phyloP scores from a whole-genome alignment of 352 stramenopile species.

The Elongisporangium anandrum region DNA sequence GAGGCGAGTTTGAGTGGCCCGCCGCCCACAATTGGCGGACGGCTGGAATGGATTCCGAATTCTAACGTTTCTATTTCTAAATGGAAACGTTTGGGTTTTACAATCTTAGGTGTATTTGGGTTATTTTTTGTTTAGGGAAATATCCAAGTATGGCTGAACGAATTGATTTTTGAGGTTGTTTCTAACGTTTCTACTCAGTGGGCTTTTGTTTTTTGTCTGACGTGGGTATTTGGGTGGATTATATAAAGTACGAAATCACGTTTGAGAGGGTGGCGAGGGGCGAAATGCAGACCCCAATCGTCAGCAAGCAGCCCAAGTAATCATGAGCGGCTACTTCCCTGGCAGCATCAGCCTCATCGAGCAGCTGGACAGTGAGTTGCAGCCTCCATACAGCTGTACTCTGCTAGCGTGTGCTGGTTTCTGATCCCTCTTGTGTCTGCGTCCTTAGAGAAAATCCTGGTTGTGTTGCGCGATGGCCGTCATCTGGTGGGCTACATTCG shows the following conservation, averaged over 20 bases:
- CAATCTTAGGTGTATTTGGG: no score
- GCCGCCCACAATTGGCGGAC: not conserved
- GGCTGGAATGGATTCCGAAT: not conserved
- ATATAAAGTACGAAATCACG: not conserved
- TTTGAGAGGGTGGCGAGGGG: not conserved
- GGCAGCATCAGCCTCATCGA: conserved; percentile 81
- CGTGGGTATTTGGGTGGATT: not conserved
- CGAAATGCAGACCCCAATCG: not conserved
- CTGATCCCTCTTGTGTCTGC: conserved; percentile 2
- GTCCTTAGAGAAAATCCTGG: conserved; percentile 75
- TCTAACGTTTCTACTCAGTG: no score
- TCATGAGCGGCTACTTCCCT: conserved; percentile 75
- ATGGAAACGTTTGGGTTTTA: not conserved
- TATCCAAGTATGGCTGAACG: no score
- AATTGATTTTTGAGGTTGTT: no score
- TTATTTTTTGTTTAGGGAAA: no score
- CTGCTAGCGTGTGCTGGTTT: not conserved
- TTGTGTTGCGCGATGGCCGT: conserved; percentile 94
- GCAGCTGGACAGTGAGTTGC: conserved; percentile 75
- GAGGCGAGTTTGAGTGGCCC: conserved; percentile 8
- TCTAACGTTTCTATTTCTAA: not conserved
- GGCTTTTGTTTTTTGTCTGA: not conserved
- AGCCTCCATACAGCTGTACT: not conserved
- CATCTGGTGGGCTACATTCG: conserved; percentile 91
- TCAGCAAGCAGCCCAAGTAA: not conserved